Evolutionary conservation across 2,329 filamentous ascomycete species (phyloP).

Genomic region (Neurospora sp.): DNA sequence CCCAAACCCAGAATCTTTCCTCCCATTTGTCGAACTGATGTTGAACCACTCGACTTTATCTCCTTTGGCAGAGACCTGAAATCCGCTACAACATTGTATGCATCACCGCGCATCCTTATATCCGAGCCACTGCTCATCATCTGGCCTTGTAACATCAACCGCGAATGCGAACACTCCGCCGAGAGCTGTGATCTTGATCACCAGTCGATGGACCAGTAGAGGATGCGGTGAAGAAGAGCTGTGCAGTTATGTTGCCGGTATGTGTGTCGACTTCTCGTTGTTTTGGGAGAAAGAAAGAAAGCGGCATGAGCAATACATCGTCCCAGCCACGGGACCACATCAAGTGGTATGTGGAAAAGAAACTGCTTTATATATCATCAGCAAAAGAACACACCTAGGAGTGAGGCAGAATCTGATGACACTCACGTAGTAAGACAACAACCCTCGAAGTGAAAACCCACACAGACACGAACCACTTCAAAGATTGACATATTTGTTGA

Average conservation of each 20-base stretch:
- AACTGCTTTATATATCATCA: neutral
- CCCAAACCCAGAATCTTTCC: neutral
- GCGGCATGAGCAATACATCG: neutral
- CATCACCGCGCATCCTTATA: neutral
- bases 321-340: neutral
- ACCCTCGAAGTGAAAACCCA: neutral
- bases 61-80: neutral
- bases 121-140: neutral
- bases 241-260: neutral
- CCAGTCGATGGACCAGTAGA: neutral
- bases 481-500: conserved; percentile 12
- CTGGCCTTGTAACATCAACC: neutral
- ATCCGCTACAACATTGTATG: neutral
- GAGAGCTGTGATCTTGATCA: neutral
- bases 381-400: neutral
- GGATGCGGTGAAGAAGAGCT: neutral
- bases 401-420: neutral
- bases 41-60: neutral
- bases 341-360: neutral
- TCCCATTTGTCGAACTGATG: neutral
- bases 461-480: neutral
- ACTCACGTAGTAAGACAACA: neutral
- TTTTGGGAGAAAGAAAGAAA: neutral
- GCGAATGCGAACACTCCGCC: neutral
- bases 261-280: neutral